Base-by-base conservation (phyloP, 768 basidiomycete species). In the Pluteus cervinus region DNA sequence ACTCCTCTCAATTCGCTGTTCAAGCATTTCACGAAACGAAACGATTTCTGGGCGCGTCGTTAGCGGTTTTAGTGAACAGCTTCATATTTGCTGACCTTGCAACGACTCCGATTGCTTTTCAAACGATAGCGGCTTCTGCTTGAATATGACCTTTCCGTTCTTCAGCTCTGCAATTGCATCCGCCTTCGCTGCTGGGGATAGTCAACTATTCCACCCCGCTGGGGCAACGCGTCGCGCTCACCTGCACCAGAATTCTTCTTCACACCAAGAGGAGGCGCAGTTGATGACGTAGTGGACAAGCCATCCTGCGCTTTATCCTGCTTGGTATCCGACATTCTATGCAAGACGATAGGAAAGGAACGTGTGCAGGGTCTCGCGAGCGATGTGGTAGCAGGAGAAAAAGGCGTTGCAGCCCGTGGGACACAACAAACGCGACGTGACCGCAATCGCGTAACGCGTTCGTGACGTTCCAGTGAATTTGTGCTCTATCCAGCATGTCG, bases 51-150 rank as follows among this genome's bases (percentile, higher is more conserved):
- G 7, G 23, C n/a, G n/a, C n/a, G n/a, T n/a, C n/a, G n/a, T n/a
- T n/a, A n/a, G n/a, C n/a, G n/a, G n/a, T n/a, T n/a, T n/a, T n/a
- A n/a, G n/a, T n/a, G n/a, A n/a, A n/a, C n/a, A n/a, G n/a, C n/a
- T n/a, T n/a, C n/a, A n/a, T n/a, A n/a, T n/a, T n/a, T n/a, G n/a
- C n/a, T n/a, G n/a, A 83, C 88, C 86, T 71, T 84, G 81, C 50
- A 90, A 69, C 11, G 86, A 87, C 53, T 88, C 85, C 5, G 82
- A 83, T 48, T 78, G 68, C 55, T 86, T 87, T 60, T 88, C 84
- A 33, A 86, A 75, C 0, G 81, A 75, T 23, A 80, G 50, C 11
- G 71, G 60, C 57, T 86, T 89, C 66, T 90, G 87, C 57, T 73
- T 84, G 52, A 88, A 79, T 8, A 75, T 45, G 3, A 84, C 72